phyloP scores from a whole-genome alignment of 2,329 filamentous ascomycete species.

The Didymella keratinophila region DNA sequence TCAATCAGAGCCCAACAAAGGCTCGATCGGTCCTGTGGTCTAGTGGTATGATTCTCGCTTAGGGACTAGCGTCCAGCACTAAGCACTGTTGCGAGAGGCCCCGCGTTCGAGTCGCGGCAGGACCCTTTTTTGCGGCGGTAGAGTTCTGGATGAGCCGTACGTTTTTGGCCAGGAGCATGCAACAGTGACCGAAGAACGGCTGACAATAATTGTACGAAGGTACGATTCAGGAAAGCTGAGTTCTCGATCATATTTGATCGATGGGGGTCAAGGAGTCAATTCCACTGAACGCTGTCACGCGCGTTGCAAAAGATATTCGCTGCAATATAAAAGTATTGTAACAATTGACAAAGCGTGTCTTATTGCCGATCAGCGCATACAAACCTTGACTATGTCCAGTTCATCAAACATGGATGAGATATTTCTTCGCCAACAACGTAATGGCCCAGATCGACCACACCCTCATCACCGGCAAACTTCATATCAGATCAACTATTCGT shows the following conservation, averaged over 20 bases:
- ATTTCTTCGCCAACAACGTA: too few species aligned
- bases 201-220: background rate
- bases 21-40: conserved; percentile 5
- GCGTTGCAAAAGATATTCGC: background rate
- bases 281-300: background rate
- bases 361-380: too few species aligned
- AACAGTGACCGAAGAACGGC: too few species aligned
- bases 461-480: background rate
- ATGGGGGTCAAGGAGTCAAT: background rate
- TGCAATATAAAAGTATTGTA: background rate
- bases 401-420: too few species aligned
- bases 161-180: background rate
- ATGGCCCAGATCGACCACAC: too few species aligned
- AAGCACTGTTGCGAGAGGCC: conserved; percentile 1
- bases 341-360: background rate
- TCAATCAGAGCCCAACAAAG: background rate
- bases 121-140: background rate
- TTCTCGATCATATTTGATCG: background rate
- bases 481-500: background rate
- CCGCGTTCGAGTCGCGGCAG: conserved; percentile 4
- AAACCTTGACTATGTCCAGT: too few species aligned
- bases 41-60: conserved; percentile 4
- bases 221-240: background rate
- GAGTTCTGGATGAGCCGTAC: background rate
- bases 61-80: background rate